Conservation (phyloP, 441 rosid species). For the Populus hybrid region DNA sequence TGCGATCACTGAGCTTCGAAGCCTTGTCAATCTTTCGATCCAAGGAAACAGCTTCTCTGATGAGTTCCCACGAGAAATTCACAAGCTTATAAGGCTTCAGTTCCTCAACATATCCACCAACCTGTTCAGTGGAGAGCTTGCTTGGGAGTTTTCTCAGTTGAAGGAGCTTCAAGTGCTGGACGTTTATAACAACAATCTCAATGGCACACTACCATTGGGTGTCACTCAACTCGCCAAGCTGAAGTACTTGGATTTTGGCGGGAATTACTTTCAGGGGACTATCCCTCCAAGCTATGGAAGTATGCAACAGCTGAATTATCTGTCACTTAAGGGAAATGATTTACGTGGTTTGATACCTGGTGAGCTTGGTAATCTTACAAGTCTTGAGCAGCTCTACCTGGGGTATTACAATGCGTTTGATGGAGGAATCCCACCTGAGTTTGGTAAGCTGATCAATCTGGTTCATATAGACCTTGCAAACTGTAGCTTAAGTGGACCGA, state of each 20-base stretch:
- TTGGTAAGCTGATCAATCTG: constrained; percentile 60
- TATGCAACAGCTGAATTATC: constrained; percentile 44
- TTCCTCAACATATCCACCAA: constrained; percentile 65
- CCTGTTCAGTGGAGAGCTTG: constrained; percentile 49
- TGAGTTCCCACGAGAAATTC: constrained; percentile 40
- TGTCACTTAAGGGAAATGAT: constrained; percentile 66
- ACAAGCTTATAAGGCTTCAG: constrained; percentile 45
- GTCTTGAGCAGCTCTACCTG: constrained; percentile 55
- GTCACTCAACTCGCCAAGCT: constrained; percentile 41
- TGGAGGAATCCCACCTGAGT: constrained; percentile 63
- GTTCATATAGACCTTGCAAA: constrained; percentile 68
- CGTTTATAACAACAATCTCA: constrained; percentile 69
- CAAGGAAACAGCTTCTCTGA: constrained; percentile 57
- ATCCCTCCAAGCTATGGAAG: constrained; percentile 59
- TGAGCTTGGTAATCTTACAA: constrained; percentile 64
- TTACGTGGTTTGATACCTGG: constrained; percentile 55
- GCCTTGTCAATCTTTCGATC: constrained; percentile 50
- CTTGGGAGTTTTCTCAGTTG: constrained; percentile 45
- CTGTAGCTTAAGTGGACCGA: constrained; percentile 56
- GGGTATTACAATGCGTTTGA: constrained; percentile 72
- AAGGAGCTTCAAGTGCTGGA: constrained; percentile 52
- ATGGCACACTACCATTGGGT: constrained; percentile 67
- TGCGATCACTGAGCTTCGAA: constrained; percentile 38
- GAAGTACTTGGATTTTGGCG: constrained; percentile 56
- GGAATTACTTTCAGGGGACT: constrained; percentile 61